Base-by-base conservation (phyloP, 169 alveolate genomes). In the Plasmodium knowlesi region DNA sequence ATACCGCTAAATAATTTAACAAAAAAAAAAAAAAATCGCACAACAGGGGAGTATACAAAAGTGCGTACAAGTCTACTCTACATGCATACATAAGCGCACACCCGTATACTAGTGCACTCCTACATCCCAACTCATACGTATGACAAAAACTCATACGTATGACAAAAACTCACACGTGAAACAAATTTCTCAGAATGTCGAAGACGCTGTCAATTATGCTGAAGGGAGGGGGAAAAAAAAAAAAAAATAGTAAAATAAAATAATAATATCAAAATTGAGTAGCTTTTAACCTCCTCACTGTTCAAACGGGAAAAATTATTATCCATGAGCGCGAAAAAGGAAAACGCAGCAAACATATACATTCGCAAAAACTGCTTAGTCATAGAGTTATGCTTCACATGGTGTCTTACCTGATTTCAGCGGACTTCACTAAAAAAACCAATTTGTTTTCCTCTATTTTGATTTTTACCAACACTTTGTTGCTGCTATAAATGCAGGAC, bases 391-490 rank as follows among this genome's bases (percentile, higher is more conserved):
- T 10, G 39, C 76, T 67, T 25, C 30, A 14, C n/a, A 14, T 67
- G 41, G 32, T 22, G 57, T 28, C 94, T 89, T 89, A 89, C 94
- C 46, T 79, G 25, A 61, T 89, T 22, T 89, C 94, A 30, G 67
- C 74, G 46, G 94, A 89, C 73, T 89, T 89, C 25, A 89, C 89
- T 79, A 89, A 89, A 89, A 89, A 89, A 89, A 43, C 72, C 25
- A 89, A 89, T 89, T 89, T 89, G 46, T 79, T 89, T 72, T 89
- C 89, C 46, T 89, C 94, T 78, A 89, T 78, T 79, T 61, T 79
- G 39, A 89, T 54, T 89, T 89, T 89, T 79, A 89, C 57, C 74
- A 89, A 80, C 67, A 89, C 83, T 80, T 79, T 89, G 32, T 54
- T 37, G 50, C 82, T 78, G 90, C 72, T 78, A 28, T 89, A 89